Percentiles rank a stretch among this genome's conserved stretches.
Conservation (phyloP, 2,329 filamentous ascomycete genomes). For the Colletotrichum graminicola region DNA sequence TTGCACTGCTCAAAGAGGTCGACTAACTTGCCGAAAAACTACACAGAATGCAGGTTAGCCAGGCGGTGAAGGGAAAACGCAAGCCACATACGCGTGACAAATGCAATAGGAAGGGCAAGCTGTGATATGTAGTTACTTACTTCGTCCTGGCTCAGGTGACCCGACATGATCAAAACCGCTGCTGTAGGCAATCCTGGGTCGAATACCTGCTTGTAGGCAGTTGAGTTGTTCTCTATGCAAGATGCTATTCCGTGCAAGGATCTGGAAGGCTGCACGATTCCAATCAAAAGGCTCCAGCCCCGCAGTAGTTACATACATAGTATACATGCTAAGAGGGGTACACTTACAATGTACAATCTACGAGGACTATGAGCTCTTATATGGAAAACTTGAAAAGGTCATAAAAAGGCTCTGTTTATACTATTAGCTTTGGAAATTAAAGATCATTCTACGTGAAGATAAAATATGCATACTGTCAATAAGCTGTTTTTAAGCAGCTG, state of each 20-base stretch:
- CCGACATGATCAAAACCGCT: constrained; percentile 48
- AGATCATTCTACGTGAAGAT: neutral
- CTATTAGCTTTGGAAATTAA: neutral
- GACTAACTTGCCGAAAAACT: constrained; percentile 81
- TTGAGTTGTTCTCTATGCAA: neutral
- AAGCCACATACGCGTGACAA: neutral
- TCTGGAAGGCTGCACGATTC: neutral
- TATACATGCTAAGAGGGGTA: neutral
- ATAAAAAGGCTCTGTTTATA: too few relatives aligned
- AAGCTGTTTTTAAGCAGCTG: too few relatives aligned
- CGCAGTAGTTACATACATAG: neutral
- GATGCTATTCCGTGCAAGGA: neutral
- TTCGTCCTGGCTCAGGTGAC: constrained; percentile 72
- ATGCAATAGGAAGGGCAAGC: neutral
- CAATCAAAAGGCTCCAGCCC: neutral
- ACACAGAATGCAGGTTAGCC: constrained; percentile 15
- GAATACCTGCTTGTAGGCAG: neutral
- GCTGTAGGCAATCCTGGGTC: neutral
- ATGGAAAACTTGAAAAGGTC: neutral
- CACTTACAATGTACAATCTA: neutral
- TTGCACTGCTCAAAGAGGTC: constrained; percentile 77
- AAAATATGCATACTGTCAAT: neutral
- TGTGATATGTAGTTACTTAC: constrained; percentile 49
- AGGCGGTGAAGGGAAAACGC: constrained; percentile 11
- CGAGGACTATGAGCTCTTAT: too few relatives aligned